Evolutionary conservation across 768 basidiomycete genomes (phyloP).

Genomic region (Saitozyma podzolica): DNA sequence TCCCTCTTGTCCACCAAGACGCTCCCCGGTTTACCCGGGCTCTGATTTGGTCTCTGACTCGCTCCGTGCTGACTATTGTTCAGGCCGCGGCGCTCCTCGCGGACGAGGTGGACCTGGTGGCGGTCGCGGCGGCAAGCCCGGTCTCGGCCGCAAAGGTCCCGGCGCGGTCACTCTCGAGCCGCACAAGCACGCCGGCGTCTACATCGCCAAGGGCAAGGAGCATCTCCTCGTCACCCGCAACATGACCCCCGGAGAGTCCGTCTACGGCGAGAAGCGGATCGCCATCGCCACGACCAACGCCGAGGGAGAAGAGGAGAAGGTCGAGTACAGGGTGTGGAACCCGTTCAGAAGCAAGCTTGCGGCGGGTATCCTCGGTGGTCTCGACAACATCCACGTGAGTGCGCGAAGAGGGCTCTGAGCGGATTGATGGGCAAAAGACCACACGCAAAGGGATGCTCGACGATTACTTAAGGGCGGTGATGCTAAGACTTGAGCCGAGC

Average conservation of each 20-base stretch:
- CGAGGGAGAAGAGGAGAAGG: slow-evolving; percentile 66
- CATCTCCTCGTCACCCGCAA: slow-evolving; percentile 96
- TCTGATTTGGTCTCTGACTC: too few species aligned
- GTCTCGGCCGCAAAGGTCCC: slow-evolving; percentile 60
- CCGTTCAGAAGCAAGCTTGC: slow-evolving; percentile 97
- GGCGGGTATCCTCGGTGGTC: slow-evolving; percentile 90
- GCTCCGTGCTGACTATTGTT: neutral
- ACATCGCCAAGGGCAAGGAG: slow-evolving; percentile 94
- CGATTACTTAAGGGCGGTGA: too few species aligned
- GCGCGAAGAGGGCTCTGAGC: neutral
- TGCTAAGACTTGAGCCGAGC: too few species aligned
- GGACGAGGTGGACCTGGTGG: slow-evolving; percentile 55
- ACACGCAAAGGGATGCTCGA: too few species aligned
- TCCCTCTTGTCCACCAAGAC: too few species aligned
- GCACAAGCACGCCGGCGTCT: slow-evolving; percentile 89
- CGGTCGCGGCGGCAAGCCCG: slow-evolving; percentile 68
- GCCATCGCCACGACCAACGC: slow-evolving; percentile 63
- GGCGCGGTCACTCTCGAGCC: slow-evolving; percentile 90
- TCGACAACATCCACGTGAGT: slow-evolving; percentile 76
- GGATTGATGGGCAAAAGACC: too few species aligned
- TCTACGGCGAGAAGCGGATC: slow-evolving; percentile 98
- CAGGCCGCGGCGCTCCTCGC: slow-evolving; percentile 56
- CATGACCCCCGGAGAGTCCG: slow-evolving; percentile 93
- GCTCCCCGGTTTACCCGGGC: too few species aligned
- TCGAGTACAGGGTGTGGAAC: slow-evolving; percentile 99